Evolutionary conservation across 192 early-diverging fungal genomes (phyloP), one percentile per base, ranked within the genome.

Genomic region (Thamnidium elegans): DNA sequence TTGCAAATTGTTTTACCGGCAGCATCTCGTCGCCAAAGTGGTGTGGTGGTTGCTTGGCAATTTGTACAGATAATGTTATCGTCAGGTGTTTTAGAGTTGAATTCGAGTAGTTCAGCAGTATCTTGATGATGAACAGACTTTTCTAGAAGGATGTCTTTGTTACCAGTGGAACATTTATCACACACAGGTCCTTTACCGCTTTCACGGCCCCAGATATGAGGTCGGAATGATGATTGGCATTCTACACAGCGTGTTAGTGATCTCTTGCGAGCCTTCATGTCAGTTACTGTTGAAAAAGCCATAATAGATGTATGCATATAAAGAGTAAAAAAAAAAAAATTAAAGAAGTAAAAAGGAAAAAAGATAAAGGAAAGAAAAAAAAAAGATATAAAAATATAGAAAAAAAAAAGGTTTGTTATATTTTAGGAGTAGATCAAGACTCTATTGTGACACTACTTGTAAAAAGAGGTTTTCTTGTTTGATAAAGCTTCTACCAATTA

Each of bases 1-100:
- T 96, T 96, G 79, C 94, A 95, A 50, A 92, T 86, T 30, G 82
- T 73, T 23, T 90, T 84, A 52, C 89, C 89, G 11, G 76, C 72
- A n/a, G 70, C 69, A 68, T 90, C 87, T 55, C 90, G 77, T 60
- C 91, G 77, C 91, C 91, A 93, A 1, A 92, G 75, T 2, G 91
- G 90, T 3, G 92, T 87, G 19, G 69, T 67, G 31, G 83, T 85
- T 19, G 79, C 84, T 7, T 80, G 78, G 65, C 92, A 94, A 76
- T 92, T 92, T 69, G 80, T 86, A 66, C 89, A 87, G 13, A 69
- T 42, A 17, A 34, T 63, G 4, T 13, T 50, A 13, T 63, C 61
- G 8, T 63, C 61, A 2, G 48, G 32, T n/a, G 15, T 5, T 6
- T 32, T 39, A n/a, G 46, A 46, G 10, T 23, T 17, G 7, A 55